Evolutionary conservation across 768 basidiomycete species (phyloP).

Genomic region (Auricularia sp.): DNA sequence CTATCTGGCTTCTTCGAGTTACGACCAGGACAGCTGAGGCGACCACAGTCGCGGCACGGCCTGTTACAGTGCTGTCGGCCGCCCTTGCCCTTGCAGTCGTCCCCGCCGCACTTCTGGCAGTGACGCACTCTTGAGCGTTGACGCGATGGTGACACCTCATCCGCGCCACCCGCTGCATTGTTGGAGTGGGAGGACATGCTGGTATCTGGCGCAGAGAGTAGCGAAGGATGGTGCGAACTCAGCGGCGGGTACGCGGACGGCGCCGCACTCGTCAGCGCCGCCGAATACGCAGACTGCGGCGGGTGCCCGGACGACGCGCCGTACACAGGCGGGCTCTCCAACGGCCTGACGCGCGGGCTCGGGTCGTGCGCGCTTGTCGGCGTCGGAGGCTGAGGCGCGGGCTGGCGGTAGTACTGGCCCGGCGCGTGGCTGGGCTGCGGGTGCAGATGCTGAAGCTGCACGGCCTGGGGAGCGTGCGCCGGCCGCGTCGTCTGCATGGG

Average conservation of each 20-base stretch:
- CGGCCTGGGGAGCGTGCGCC: background rate
- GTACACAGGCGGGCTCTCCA: too few relatives aligned
- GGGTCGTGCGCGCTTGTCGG: background rate
- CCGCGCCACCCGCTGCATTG: background rate
- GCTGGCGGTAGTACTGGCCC: background rate
- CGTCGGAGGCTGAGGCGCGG: background rate
- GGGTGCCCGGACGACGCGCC: background rate
- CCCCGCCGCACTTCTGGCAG: conserved; percentile 73
- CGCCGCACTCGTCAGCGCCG: background rate
- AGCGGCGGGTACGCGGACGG: background rate
- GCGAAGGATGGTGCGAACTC: background rate
- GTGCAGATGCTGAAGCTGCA: background rate
- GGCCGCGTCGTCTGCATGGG: background rate
- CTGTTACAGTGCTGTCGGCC: conserved; percentile 64
- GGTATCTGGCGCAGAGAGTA: background rate
- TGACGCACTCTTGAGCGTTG: conserved; percentile 45
- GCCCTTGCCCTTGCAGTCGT: conserved; percentile 77
- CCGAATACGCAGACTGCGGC: background rate
- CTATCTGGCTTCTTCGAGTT: conserved; percentile 72
- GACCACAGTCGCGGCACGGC: conserved; percentile 75
- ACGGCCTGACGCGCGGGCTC: background rate
- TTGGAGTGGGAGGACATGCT: background rate
- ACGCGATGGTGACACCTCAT: background rate
- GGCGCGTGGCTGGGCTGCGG: background rate
- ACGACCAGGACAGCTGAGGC: conserved; percentile 64